These are phyloP conservation scores for Phialophora expanda DNA, from an alignment of 2,329 filamentous ascomycete species.

Conservation along the genomic window DNA sequence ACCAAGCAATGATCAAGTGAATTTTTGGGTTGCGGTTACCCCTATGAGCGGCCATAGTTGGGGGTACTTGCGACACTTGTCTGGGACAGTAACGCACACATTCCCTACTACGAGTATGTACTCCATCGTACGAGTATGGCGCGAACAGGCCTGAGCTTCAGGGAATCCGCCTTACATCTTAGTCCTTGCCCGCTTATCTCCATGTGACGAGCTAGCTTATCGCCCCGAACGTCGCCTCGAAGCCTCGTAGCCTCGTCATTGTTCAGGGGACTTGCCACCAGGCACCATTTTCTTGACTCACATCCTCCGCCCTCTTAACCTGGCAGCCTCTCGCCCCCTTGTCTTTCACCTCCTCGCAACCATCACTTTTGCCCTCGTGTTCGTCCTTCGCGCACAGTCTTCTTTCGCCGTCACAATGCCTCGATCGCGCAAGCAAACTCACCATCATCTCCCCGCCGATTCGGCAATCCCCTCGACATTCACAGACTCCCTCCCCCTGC, in stretches of 20 bases:
- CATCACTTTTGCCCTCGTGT: neutral
- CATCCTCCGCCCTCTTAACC: neutral
- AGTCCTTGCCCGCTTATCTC: neutral
- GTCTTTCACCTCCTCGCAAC: neutral
- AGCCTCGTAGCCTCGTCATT: neutral
- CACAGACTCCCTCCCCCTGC: constrained; percentile 72
- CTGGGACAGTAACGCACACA: neutral
- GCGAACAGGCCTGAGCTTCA: neutral
- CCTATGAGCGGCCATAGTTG: neutral
- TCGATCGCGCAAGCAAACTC: constrained; percentile 15
- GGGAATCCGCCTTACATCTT: too few relatives aligned
- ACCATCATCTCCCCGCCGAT: constrained; percentile 13
- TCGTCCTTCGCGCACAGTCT: constrained; percentile 5
- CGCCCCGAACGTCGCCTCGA: neutral
- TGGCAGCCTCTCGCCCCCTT: neutral
- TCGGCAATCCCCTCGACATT: constrained; percentile 54
- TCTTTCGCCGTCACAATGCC: constrained; percentile 14
- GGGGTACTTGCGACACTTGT: neutral
- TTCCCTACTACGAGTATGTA: neutral
- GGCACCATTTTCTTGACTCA: constrained; percentile 13
- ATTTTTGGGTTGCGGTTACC: neutral
- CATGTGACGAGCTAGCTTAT: constrained; percentile 3
- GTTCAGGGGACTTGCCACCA: neutral
- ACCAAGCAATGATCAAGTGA: neutral
- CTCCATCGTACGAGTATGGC: neutral